Evolutionary conservation across 495 filamentous ascomycete genomes (phyloP).

Genomic region (Achaetomiella virescens): DNA sequence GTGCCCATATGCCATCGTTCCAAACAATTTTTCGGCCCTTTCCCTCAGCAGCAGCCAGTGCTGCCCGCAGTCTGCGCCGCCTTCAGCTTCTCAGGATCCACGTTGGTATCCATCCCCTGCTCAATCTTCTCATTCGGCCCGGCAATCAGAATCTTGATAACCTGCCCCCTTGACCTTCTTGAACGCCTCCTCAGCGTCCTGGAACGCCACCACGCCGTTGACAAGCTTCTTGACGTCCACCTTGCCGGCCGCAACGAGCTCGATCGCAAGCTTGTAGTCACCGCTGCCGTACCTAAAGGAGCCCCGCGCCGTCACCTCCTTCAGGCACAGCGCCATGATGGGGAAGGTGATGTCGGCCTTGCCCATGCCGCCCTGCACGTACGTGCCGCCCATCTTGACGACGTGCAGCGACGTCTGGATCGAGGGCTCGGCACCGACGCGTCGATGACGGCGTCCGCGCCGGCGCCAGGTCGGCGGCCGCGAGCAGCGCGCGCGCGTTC

Average conservation of each 20-base stretch:
- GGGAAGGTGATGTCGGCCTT: conserved; percentile 71
- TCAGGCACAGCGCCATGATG: conserved; percentile 70
- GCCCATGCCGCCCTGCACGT: conserved; percentile 83
- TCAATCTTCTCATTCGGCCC: conserved; percentile 54
- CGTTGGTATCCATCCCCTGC: conserved; percentile 16
- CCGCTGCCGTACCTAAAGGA: conserved; percentile 78
- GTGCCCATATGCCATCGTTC: not conserved
- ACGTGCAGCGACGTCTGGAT: conserved; percentile 70
- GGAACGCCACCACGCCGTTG: conserved; percentile 61
- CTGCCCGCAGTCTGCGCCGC: conserved; percentile 3
- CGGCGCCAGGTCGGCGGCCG: conserved; percentile 45
- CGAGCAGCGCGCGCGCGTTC: conserved; percentile 55
- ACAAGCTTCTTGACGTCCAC: conserved; percentile 69
- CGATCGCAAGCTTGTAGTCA: conserved; percentile 72
- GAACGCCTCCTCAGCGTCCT: conserved; percentile 71
- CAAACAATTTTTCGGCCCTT: not conserved
- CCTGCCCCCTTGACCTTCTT: conserved; percentile 70
- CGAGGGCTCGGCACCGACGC: conserved; percentile 70
- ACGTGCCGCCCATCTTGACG: conserved; percentile 65
- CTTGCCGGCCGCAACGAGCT: conserved; percentile 56
- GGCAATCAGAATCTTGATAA: conserved; percentile 79
- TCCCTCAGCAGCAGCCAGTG: conserved; percentile 23
- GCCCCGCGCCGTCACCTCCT: conserved; percentile 75
- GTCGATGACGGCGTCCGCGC: conserved; percentile 77
- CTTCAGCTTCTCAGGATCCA: conserved; percentile 19